A percentile compares a stretch with the other conserved stretches of the same genome.
These are phyloP conservation scores for Calonectria hongkongensis DNA, from an alignment of 2,329 filamentous ascomycete species.

Conservation along the genomic window DNA sequence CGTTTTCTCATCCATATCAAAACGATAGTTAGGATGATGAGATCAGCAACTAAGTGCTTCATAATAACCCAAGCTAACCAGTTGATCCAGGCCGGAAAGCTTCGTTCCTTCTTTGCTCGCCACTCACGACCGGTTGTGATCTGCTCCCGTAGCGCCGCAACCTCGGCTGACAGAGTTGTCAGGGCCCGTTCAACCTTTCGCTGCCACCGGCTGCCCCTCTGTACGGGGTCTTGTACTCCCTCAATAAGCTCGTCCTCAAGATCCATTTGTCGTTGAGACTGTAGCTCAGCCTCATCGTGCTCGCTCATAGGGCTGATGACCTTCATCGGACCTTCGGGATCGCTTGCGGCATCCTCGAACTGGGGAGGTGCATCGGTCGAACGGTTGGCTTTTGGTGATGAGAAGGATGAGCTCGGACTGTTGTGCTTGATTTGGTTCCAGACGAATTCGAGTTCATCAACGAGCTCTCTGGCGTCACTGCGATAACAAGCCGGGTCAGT, in stretches of 20 bases:
- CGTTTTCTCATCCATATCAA: conserved; percentile 83
- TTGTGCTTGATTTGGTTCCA: conserved; percentile 99
- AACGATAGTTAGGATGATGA: conserved; percentile 78
- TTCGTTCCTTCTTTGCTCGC: conserved; percentile 78
- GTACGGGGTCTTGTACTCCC: conserved; percentile 54
- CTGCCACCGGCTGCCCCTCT: conserved; percentile 79
- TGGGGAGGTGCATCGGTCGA: conserved; percentile 60
- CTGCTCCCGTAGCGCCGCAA: conserved; percentile 94
- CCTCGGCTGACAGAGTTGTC: conserved; percentile 92
- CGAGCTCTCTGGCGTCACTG: conserved; percentile 89
- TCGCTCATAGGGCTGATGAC: conserved; percentile 92
- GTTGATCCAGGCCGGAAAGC: conserved; percentile 80
- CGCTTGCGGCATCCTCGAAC: conserved; percentile 68
- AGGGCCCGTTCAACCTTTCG: conserved; percentile 89
- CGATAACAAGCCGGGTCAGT: conserved; percentile 45
- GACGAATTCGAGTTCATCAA: conserved; percentile 97
- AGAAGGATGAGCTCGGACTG: conserved; percentile 77
- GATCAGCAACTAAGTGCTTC: conserved; percentile 85
- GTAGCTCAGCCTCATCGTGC: conserved; percentile 80
- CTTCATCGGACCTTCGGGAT: conserved; percentile 76
- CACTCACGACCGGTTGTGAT: conserved; percentile 86
- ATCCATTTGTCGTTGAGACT: conserved; percentile 69
- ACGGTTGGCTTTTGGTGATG: conserved; percentile 70
- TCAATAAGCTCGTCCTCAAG: conserved; percentile 66
- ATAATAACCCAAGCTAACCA: conserved; percentile 81